Evolutionary conservation across 768 basidiomycete genomes (phyloP).

Genomic region (Suillus spraguei): DNA sequence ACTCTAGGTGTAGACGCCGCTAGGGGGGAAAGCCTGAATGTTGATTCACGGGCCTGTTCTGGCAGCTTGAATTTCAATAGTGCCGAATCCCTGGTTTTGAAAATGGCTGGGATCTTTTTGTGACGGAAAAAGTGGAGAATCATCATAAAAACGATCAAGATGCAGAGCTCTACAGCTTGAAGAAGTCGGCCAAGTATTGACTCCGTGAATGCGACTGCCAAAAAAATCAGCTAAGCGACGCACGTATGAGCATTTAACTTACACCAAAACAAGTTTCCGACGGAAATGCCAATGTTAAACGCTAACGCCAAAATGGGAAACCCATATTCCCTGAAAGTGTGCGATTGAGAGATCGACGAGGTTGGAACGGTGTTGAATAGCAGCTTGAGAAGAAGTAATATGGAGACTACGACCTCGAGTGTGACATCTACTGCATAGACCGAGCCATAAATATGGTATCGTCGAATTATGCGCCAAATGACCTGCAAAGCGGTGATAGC

Average conservation of each 20-base stretch:
- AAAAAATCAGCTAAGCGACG: slow-evolving; percentile 15
- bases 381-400: slow-evolving; percentile 63
- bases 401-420: slow-evolving; percentile 59
- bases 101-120: slow-evolving; percentile 19
- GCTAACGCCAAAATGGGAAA: slow-evolving; percentile 54
- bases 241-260: slow-evolving; percentile 33
- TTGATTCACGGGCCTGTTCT: slow-evolving; percentile 27
- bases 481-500: slow-evolving; percentile 59
- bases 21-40: slow-evolving; percentile 27
- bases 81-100: slow-evolving; percentile 1
- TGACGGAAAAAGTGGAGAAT: slow-evolving; percentile 43
- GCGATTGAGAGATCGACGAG: slow-evolving; percentile 43
- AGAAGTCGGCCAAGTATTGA: slow-evolving; percentile 67
- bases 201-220: slow-evolving; percentile 68
- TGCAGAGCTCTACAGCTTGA: slow-evolving; percentile 63
- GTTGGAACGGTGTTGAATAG: slow-evolving; percentile 51
- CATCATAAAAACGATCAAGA: slow-evolving; percentile 60
- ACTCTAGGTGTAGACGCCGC: slow-evolving; percentile 28
- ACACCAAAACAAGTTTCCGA: slow-evolving; percentile 62
- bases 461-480: slow-evolving; percentile 55
- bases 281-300: slow-evolving; percentile 52
- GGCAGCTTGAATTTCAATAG: slow-evolving; percentile 23
- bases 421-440: slow-evolving; percentile 62
- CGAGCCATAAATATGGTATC: slow-evolving; percentile 40
- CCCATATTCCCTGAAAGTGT: slow-evolving; percentile 47